Evolutionary conservation across 1,139 yeast species (phyloP), one percentile per base, ranked within the genome.

Genomic region (Williopsis jadinii): DNA sequence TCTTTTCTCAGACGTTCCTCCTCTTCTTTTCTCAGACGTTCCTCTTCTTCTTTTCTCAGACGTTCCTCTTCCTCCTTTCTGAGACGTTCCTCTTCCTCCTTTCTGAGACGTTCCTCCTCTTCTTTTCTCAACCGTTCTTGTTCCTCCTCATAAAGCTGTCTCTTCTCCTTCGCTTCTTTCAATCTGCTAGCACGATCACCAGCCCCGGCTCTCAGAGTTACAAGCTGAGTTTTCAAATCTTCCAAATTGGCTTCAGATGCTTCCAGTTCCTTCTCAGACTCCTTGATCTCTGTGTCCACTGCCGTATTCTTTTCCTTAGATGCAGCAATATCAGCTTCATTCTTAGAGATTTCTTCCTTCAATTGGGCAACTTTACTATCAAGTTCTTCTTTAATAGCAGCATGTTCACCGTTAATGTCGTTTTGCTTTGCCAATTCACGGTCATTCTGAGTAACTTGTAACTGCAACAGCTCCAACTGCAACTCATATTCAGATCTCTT

Each of bases 161-260:
- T 62, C 50, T 67, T 63, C 47, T 64, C 68, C 32, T 65, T 58
- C 41, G 73, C 75, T 35, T 67, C 72, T 47, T 63, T 57, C 11
- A 66, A 47, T 54, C 64, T 65, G 42, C 61, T 61, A 31, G 69
- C 64, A 49, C 70, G 74, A 28, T 64, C 68, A 5, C 62, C 66
- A 51, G 70, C 69, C 31, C 59, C 58, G 13, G 73, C 72, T 54
- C 66, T 68, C 15, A 68, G 57, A 41, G 75, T 62, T 45, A 67
- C 63, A 43, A 70, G 64, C 51, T 73, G 75, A 42, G 63, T 67
- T 36, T 70, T 75, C 43, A 63, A 56, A 12, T 72, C 70, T 44
- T 61, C 65, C n/a, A 77, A 70, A 40, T 67, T 50, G 2, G 55
- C 56, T 26, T 44, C 46, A 2, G 55, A 48, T 2, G 37, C 37